These are phyloP conservation scores for Talaromyces liani DNA, from an alignment of 495 filamentous ascomycete species.

Conservation along the genomic window DNA sequence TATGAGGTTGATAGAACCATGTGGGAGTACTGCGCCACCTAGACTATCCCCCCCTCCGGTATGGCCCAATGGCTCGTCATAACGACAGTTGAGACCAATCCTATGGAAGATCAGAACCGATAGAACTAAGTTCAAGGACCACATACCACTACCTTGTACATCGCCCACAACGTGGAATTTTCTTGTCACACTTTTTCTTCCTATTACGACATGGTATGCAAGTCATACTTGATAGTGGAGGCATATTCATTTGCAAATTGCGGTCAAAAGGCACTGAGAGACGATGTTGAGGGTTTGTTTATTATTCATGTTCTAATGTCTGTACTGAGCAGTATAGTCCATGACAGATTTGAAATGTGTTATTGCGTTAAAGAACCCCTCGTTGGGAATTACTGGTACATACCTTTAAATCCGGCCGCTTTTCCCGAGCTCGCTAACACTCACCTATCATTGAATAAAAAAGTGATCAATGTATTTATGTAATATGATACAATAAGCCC, in stretches of 20 bases:
- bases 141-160: not conserved
- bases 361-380: not conserved
- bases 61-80: not conserved
- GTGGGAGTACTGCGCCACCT: not conserved
- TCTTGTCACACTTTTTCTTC: slow-evolving; percentile 7
- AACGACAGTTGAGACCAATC: slow-evolving; percentile 2
- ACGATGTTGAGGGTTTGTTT: not conserved
- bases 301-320: not conserved
- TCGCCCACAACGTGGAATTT: slow-evolving; percentile 1
- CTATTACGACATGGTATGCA: slow-evolving; percentile 1
- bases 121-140: not conserved
- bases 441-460: too few relatives aligned
- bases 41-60: not conserved
- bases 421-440: not conserved
- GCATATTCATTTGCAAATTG: not conserved
- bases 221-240: not conserved
- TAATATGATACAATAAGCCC: too few relatives aligned
- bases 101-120: not conserved
- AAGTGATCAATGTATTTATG: too few relatives aligned
- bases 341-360: not conserved
- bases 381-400: not conserved
- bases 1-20: not conserved
- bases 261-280: not conserved
- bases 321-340: not conserved
- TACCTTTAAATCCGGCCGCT: not conserved